phyloP scores from a whole-genome alignment of 208 protist genomes.

The Wallacemonas sp. region DNA sequence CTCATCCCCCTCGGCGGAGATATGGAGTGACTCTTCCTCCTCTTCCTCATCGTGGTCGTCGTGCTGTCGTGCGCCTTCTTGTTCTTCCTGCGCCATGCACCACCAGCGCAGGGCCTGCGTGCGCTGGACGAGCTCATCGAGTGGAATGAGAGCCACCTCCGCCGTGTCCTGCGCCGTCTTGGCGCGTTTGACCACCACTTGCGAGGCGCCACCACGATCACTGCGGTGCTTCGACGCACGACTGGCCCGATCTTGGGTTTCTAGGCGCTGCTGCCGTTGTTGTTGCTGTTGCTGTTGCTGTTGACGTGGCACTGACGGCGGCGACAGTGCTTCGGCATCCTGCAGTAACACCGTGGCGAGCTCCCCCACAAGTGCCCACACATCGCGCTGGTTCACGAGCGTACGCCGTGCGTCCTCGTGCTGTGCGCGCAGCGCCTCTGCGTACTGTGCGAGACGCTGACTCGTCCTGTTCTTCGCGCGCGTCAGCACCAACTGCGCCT shows the following conservation, averaged over 20 bases:
- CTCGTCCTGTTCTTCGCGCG: background rate
- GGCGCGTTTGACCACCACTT: too few relatives aligned
- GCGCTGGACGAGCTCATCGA: conserved; percentile 1
- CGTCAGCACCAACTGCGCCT: conserved; percentile 19
- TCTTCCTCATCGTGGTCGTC: too few relatives aligned
- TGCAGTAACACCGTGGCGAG: too few relatives aligned
- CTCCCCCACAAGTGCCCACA: conserved; percentile 3
- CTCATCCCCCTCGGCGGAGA: background rate
- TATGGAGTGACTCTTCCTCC: too few relatives aligned
- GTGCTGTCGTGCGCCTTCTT: background rate
- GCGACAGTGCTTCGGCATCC: too few relatives aligned
- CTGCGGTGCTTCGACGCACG: too few relatives aligned
- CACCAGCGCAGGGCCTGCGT: conserved; percentile 9
- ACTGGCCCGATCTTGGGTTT: too few relatives aligned
- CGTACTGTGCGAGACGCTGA: background rate
- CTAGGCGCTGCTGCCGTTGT: background rate
- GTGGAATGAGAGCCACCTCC: background rate
- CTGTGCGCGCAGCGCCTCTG: conserved; percentile 16
- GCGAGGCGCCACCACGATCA: too few relatives aligned
- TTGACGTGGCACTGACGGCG: background rate
- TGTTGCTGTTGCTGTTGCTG: background rate
- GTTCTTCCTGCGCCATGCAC: background rate
- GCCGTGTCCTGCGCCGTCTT: background rate
- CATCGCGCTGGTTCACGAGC: background rate
- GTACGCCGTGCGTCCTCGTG: background rate